Base-by-base conservation (phyloP, 352 stramenopile species). In the Blastocystis sp. region DNA sequence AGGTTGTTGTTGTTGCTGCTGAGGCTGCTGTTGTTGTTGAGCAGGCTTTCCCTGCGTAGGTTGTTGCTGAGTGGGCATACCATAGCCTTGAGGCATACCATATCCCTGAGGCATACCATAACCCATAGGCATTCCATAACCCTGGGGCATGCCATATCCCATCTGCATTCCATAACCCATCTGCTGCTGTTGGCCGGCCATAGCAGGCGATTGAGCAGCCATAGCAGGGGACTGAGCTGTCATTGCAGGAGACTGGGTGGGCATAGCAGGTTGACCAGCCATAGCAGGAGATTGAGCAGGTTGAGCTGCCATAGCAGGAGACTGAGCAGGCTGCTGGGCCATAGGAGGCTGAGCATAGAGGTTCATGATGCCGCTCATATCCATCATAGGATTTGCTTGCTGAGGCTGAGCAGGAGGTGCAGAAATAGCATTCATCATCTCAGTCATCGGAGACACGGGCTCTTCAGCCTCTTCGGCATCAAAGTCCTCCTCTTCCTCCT, bases 111-210 rank as follows among this genome's bases (percentile, higher is more conserved):
- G 65, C 65, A 77, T 77, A 24, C 65, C 65, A 77, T 77, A 77
- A 4, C 65, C 65, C 65, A 56, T 52, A 42, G 51, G 61, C 61
- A 71, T 71, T 71, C 61, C 61, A 39, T 71, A 71, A 71, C 61
- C 61, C 24, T 27, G 29, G 7, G 61, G 65, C 65, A 77, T 77
- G 6, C 65, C 65, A 77, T 77, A 77, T 0, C 65, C 65, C 65
- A 77, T 77, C 37, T 52, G 65, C 65, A 77, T 77, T 77, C 65
- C 65, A n/a, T 77, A 77, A 32, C 65, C 65, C 65, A 77, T 77
- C 32, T 77, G 65, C 51, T 83, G 69, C 43, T 80, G 42, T 42
- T 80, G 69, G 12, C 37, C 65, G 16, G 21, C 2, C 43, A 57
- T 77, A 12, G 51, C 43, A n/a, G 37, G 69, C n/a, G 32, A 69